phyloP scores from a whole-genome alignment of 192 early-diverging fungal genomes.

The Coemansia sp. region DNA sequence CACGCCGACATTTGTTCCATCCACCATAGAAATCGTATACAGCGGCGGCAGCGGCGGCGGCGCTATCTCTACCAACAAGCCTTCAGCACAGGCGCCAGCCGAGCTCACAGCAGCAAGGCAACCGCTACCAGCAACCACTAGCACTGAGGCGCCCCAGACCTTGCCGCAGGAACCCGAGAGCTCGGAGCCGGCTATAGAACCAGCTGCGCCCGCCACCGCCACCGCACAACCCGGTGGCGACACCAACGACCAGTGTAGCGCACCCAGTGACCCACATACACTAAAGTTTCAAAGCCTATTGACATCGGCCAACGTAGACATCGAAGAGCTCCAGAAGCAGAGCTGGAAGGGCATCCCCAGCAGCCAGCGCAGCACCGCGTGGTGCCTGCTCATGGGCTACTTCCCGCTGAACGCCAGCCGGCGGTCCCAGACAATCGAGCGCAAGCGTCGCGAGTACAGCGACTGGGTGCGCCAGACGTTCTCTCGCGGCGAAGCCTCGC shows the following conservation, averaged over 20 bases:
- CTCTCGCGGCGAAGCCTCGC: slow-evolving; percentile 69
- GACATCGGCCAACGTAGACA: slow-evolving; percentile 66
- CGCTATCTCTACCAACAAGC: neutral
- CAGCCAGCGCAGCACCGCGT: slow-evolving; percentile 82
- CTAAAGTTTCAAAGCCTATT: slow-evolving; percentile 64
- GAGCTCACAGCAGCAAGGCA: neutral
- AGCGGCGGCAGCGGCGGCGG: slow-evolving; percentile 7
- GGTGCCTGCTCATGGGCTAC: slow-evolving; percentile 96
- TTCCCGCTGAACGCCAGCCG: slow-evolving; percentile 88
- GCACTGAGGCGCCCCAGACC: neutral
- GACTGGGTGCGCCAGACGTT: slow-evolving; percentile 88
- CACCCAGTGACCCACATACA: slow-evolving; percentile 1
- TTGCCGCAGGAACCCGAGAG: neutral
- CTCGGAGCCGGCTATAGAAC: too few relatives aligned
- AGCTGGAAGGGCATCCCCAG: slow-evolving; percentile 95
- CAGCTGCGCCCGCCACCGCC: neutral
- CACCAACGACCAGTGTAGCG: neutral
- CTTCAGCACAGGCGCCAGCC: neutral
- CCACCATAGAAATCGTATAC: slow-evolving; percentile 23
- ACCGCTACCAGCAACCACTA: neutral
- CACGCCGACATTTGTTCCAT: slow-evolving; percentile 32
- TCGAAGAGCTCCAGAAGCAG: slow-evolving; percentile 76
- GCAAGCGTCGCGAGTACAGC: slow-evolving; percentile 93
- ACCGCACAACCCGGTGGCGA: neutral
- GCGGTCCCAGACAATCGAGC: slow-evolving; percentile 75